Conservation (phyloP, 768 basidiomycete genomes). For the Chalciporus pseudorubinellus region DNA sequence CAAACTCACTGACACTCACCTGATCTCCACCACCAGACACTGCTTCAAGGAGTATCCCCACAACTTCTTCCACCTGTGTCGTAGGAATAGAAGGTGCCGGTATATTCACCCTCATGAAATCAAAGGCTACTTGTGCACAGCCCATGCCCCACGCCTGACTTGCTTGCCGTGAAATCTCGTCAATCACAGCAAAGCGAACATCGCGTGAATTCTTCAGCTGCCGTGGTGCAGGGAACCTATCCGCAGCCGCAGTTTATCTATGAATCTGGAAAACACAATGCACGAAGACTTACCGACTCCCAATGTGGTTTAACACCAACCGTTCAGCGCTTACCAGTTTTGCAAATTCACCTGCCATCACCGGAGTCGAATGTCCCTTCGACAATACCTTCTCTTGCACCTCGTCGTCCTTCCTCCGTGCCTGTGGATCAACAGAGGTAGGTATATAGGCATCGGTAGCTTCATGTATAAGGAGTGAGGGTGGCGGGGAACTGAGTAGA, state of each 20-base stretch:
- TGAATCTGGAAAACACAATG: not conserved
- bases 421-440: conserved; percentile 45
- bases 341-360: conserved; percentile 77
- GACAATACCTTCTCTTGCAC: conserved; percentile 51
- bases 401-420: conserved; percentile 41
- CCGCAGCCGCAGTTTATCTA: not conserved
- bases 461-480: conserved; percentile 81
- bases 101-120: conserved; percentile 51
- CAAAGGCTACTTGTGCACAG: conserved; percentile 52
- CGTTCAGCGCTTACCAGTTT: conserved; percentile 53
- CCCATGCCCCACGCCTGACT: conserved; percentile 53
- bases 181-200: conserved; percentile 44
- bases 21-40: not conserved
- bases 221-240: conserved; percentile 55
- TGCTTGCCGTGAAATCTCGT: conserved; percentile 64
- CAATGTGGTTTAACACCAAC: conserved; percentile 77
- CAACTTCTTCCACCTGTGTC: not conserved
- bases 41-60: not conserved
- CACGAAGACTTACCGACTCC: conserved; percentile 48
- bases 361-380: conserved; percentile 76
- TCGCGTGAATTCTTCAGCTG: conserved; percentile 28
- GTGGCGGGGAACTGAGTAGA: conserved; percentile 47
- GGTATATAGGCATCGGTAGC: conserved; percentile 77
- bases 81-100: conserved; percentile 16
- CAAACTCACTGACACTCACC: not conserved